Base-by-base conservation (phyloP, 768 basidiomycete species). In the Suillus occidentalis region DNA sequence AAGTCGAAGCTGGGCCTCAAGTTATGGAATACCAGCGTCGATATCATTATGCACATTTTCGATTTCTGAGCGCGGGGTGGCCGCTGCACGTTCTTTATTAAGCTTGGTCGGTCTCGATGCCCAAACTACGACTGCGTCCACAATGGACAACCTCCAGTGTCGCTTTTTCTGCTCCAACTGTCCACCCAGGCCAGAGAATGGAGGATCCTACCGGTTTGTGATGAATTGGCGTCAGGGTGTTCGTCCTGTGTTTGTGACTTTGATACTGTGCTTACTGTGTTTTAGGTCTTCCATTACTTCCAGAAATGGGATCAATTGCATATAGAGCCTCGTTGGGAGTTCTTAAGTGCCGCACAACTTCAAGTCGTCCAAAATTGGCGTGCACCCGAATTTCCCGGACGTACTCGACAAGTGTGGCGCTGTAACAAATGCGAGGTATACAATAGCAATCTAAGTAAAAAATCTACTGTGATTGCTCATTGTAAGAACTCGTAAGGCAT, bases 221-320 rank as follows among this genome's bases (percentile, higher is more conserved):
- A 59, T 59, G 58, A 12, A 59, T 40, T 59, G 58, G 39, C 58
- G 58, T 20, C 39, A 20, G 25, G 40, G 58, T 25, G 58, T 59
- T 59, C 25, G 58, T 59, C 40, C 6, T 3, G 18, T 18, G 18
- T 59, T 31, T 28, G 16, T 59, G 9, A 16, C 14, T 42, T 58
- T 40, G 25, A 28, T 3, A 5, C 5, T 20, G 9, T 28, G 10
- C 57, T 42, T 6, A 59, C 25, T 10, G 10, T 59, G 12, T 28
- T 60, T 14, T 39, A 61, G 61, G 53, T 61, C 13, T 61, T 61
- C 6, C 61, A 61, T 59, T 36, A 52, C 20, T 25, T 36, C 8
- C 4, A 61, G 2, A 1, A 31, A 3, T 9, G 9, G 18, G 16
- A 1, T 52, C 2, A 28, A 31, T 10, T 22, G 8, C 55, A 61